phyloP scores from a whole-genome alignment of 768 basidiomycete species.

The Clavaria fumosa region DNA sequence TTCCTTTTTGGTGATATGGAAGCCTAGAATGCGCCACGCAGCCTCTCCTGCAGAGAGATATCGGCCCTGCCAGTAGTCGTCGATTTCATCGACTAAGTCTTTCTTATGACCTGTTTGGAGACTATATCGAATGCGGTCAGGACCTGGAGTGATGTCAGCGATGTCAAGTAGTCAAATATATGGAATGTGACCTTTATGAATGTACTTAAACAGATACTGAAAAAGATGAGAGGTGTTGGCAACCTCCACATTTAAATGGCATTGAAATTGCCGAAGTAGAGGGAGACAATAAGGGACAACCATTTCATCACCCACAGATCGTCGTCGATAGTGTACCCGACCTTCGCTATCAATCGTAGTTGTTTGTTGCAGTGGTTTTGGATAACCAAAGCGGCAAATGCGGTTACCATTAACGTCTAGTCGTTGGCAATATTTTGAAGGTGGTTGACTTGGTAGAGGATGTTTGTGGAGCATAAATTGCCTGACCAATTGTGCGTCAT shows the following conservation, averaged over 20 bases:
- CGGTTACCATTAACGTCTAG: too few relatives aligned
- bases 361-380: neutral
- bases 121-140: too few relatives aligned
- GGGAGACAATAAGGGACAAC: neutral
- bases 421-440: too few relatives aligned
- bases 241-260: neutral
- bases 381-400: neutral
- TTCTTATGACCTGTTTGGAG: too few relatives aligned
- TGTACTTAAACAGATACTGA: constrained; percentile 8
- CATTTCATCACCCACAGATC: neutral
- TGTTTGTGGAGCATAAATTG: too few relatives aligned
- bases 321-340: neutral
- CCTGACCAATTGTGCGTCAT: too few relatives aligned
- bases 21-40: constrained; percentile 7
- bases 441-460: too few relatives aligned
- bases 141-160: too few relatives aligned
- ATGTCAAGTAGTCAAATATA: constrained; percentile 1
- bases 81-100: constrained; percentile 3
- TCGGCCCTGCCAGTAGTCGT: constrained; percentile 5
- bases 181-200: constrained; percentile 6
- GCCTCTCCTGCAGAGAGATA: constrained; percentile 6
- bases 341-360: neutral
- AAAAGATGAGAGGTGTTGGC: constrained; percentile 1
- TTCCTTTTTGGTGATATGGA: constrained; percentile 6
- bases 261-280: neutral